Conservation (phyloP, 345 rosid genomes). For the Sisymbrium irio region DNA sequence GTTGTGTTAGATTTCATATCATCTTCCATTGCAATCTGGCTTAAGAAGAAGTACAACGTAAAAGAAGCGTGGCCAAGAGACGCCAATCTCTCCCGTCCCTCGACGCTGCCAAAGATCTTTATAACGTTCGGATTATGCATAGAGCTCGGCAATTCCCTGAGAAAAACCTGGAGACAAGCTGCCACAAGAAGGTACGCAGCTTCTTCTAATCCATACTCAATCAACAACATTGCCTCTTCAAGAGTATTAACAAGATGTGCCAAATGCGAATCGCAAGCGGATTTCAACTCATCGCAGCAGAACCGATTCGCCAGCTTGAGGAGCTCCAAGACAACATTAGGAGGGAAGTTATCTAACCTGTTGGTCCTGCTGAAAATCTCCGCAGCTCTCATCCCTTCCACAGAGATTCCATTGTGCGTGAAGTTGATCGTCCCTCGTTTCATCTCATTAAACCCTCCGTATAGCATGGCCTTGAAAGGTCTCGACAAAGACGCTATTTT, state of each 20-base stretch:
- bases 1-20: constrained; percentile 86
- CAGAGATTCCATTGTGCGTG: constrained; percentile 62
- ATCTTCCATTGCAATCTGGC: constrained; percentile 78
- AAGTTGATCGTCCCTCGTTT: constrained; percentile 67
- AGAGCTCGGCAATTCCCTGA: constrained; percentile 73
- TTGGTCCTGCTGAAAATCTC: constrained; percentile 74
- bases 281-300: constrained; percentile 84
- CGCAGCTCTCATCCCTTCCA: constrained; percentile 65
- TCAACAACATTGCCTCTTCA: constrained; percentile 62
- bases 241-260: constrained; percentile 55
- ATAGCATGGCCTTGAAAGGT: constrained; percentile 77
- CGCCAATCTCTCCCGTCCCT: constrained; percentile 63
- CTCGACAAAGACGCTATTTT: constrained; percentile 67
- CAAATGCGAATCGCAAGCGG: constrained; percentile 68
- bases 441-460: constrained; percentile 71
- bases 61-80: constrained; percentile 78
- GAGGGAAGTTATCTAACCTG: constrained; percentile 46
- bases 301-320: constrained; percentile 75
- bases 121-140: constrained; percentile 62
- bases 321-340: constrained; percentile 61
- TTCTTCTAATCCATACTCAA: constrained; percentile 84
- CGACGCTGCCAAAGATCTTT: constrained; percentile 59
- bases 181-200: constrained; percentile 71
- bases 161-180: constrained; percentile 81
- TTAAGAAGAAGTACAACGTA: constrained; percentile 63